Conservation (phyloP, 108 stramenopile species). For the Mediolabrus comicus region DNA sequence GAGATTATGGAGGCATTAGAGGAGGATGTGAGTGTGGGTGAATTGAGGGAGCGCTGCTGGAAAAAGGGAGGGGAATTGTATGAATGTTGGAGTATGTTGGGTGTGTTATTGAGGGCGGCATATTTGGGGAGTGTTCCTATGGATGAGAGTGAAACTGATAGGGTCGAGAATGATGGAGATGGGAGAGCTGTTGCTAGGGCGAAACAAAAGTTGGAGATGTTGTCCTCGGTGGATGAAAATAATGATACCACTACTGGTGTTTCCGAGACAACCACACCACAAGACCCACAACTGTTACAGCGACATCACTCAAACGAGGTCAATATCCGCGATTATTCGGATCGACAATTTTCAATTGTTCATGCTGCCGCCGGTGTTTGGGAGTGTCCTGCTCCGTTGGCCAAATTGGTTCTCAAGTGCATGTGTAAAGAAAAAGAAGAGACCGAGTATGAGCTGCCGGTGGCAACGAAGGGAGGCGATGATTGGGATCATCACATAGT, state of each 20-base stretch:
- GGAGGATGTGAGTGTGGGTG: conserved; percentile 20
- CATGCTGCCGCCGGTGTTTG: conserved; percentile 46
- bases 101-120: conserved; percentile 45
- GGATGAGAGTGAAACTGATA: conserved; percentile 10
- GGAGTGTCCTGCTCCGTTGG: conserved; percentile 45
- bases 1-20: conserved; percentile 53
- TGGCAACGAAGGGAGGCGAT: neutral
- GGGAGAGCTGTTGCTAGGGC: neutral
- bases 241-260: neutral
- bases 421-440: conserved; percentile 2
- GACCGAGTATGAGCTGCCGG: neutral
- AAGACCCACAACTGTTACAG: neutral
- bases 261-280: neutral
- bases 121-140: conserved; percentile 39
- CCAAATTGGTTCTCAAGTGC: conserved; percentile 46
- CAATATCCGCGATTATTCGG: conserved; percentile 23
- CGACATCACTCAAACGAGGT: conserved; percentile 1
- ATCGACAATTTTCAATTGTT: conserved; percentile 42
- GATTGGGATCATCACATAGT: conserved; percentile 4
- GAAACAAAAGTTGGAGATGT: neutral
- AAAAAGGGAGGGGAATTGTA: conserved; percentile 43
- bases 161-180: neutral
- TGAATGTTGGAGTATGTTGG: conserved; percentile 52
- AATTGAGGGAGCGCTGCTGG: conserved; percentile 13
- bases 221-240: neutral